Conservation (phyloP, 441 rosid species). For the Melastoma candidum region DNA sequence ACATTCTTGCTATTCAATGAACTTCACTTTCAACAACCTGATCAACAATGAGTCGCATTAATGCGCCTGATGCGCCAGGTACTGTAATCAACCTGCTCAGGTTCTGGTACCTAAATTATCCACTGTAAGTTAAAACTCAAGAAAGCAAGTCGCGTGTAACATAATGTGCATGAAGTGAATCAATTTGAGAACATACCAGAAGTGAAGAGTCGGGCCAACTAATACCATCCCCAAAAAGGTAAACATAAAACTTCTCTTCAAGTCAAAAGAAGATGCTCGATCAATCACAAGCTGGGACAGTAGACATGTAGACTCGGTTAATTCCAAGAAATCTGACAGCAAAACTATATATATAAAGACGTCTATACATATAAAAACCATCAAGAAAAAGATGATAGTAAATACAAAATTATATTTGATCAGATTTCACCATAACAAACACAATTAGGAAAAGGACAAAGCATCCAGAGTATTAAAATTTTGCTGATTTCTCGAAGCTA, state of each 20-base stretch:
- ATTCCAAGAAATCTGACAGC: too few species aligned
- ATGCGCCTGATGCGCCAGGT: slow-evolving; percentile 63
- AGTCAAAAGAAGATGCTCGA: slow-evolving; percentile 50
- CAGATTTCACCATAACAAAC: too few species aligned
- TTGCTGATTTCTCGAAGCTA: too few species aligned
- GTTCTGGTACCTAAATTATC: slow-evolving; percentile 46
- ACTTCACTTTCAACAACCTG: slow-evolving; percentile 37
- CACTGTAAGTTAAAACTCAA: too few species aligned
- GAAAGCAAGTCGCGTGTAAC: not conserved
- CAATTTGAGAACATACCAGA: slow-evolving; percentile 37
- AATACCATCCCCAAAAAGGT: slow-evolving; percentile 59
- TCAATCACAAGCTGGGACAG: slow-evolving; percentile 53
- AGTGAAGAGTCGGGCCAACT: slow-evolving; percentile 84
- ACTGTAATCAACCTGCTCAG: slow-evolving; percentile 58
- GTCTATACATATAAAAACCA: too few species aligned
- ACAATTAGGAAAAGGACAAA: too few species aligned
- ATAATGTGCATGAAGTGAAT: not conserved
- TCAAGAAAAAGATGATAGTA: too few species aligned
- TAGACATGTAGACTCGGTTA: slow-evolving; percentile 6
- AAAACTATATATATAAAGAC: too few species aligned
- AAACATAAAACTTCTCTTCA: slow-evolving; percentile 54
- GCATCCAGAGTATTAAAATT: too few species aligned
- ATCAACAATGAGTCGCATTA: slow-evolving; percentile 60
- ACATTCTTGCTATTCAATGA: too few species aligned
- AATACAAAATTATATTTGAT: too few species aligned